Evolutionary conservation across 2,329 filamentous ascomycete species (phyloP).

Genomic region (Laburnicola sp.): DNA sequence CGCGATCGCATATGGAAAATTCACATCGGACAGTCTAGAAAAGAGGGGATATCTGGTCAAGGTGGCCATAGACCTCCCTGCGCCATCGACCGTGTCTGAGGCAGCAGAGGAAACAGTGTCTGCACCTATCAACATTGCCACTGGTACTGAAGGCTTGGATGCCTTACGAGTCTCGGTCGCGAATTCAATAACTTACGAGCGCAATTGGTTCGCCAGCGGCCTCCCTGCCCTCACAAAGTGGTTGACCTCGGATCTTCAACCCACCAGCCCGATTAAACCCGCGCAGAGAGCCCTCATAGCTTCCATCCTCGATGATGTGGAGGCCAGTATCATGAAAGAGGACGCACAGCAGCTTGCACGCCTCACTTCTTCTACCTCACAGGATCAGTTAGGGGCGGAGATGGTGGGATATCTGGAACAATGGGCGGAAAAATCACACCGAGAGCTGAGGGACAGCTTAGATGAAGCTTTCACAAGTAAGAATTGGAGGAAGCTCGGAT

Average conservation of each 20-base stretch:
- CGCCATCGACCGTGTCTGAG: constrained; percentile 44
- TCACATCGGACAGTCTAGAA: constrained; percentile 44
- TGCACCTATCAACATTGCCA: constrained; percentile 62
- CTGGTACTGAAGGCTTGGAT: constrained; percentile 65
- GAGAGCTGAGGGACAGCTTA: constrained; percentile 78
- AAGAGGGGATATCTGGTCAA: constrained; percentile 52
- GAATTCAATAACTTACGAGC: constrained; percentile 73
- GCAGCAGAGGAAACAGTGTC: constrained; percentile 19
- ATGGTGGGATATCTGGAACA: constrained; percentile 64
- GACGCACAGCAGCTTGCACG: constrained; percentile 48
- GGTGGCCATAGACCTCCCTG: constrained; percentile 61
- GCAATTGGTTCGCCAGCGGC: constrained; percentile 73
- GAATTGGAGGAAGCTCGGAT: constrained; percentile 78
- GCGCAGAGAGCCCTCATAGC: constrained; percentile 67
- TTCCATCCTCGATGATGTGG: constrained; percentile 64
- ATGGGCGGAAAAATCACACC: constrained; percentile 81
- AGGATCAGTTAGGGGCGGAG: constrained; percentile 49
- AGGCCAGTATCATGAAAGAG: constrained; percentile 56
- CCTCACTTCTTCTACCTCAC: constrained; percentile 41
- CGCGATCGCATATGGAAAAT: constrained; percentile 57
- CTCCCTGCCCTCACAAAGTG: constrained; percentile 67
- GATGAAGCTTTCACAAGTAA: constrained; percentile 75
- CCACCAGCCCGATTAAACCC: constrained; percentile 59
- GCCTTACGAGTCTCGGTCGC: constrained; percentile 70
- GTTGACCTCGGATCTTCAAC: constrained; percentile 53